Conservation (phyloP, 2,329 filamentous ascomycete genomes). For the Arthrobotrys pseudoclavata region DNA sequence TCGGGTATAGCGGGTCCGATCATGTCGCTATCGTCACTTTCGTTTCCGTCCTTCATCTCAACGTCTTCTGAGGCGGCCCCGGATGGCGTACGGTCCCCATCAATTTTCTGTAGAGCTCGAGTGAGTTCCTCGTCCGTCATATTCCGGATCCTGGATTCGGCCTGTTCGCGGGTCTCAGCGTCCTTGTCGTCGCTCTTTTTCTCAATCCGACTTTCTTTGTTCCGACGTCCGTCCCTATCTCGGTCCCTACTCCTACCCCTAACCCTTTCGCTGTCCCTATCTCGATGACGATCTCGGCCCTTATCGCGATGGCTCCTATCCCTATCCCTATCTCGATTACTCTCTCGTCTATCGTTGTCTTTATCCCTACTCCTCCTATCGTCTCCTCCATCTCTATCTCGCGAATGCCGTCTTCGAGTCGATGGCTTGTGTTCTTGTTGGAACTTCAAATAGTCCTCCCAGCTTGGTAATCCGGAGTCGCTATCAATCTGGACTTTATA, state of each 20-base stretch:
- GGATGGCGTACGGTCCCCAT: constrained; percentile 40
- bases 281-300: constrained; percentile 43
- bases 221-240: constrained; percentile 19
- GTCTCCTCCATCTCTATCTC: constrained; percentile 20
- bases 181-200: constrained; percentile 27
- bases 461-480: constrained; percentile 59
- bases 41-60: constrained; percentile 59
- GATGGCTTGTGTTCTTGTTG: constrained; percentile 36
- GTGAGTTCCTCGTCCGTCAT: constrained; percentile 57
- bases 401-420: constrained; percentile 14
- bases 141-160: constrained; percentile 44
- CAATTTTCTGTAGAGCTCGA: constrained; percentile 41
- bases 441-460: constrained; percentile 42
- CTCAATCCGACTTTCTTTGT: constrained; percentile 21
- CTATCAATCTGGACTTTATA: constrained; percentile 70
- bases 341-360: constrained; percentile 29
- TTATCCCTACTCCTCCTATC: constrained; percentile 18
- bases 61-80: constrained; percentile 24
- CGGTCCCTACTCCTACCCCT: constrained; percentile 24
- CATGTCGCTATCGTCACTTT: constrained; percentile 71
- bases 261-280: constrained; percentile 24
- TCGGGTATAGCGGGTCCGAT: constrained; percentile 70
- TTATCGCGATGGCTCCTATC: constrained; percentile 42
- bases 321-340: constrained; percentile 29
- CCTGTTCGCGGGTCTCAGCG: constrained; percentile 20